Base-by-base conservation (phyloP, 345 rosid genomes). In the Leavenworthia alabamica region DNA sequence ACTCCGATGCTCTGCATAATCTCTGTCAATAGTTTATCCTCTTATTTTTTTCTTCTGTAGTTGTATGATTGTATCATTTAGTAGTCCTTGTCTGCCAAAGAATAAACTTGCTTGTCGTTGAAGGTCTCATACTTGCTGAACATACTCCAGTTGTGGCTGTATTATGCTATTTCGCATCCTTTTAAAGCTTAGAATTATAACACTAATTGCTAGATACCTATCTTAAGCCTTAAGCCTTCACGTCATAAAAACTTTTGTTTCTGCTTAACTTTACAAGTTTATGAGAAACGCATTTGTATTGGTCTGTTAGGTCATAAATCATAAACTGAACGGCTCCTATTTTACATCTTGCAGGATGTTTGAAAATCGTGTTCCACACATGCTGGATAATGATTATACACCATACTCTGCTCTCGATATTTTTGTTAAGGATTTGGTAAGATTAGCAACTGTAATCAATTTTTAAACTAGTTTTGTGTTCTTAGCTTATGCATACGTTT, bases 311-410 rank as follows among this genome's bases (percentile, higher is more conserved):
- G 12, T 52, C 48, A 43, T 68, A 43, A 36, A 37, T 14, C 48
- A 43, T 68, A 33, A 26, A 37, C 11, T 52, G 48, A 68, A 54
- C 28, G 44, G 50, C 24, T 70, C 53, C 37, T 72, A 31, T 55
- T 69, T 20, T 56, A 52, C 62, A 24, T 69, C 29, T 74, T 73
- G 77, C 86, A 91, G 98, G 98, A 88, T 91, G 95, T 84, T 86
- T 80, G 95, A 86, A 79, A 91, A 91, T 71, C 95, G 98, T 10
- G 98, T 86, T 73, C 96, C 96, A 0, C 98, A 91, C 77, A 88
- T 91, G 98, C 62, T 91, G 75, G 92, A 88, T 57, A 83, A 86
- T 60, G 96, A 91, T 73, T 91, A 88, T 42, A 86, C 96, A 60
- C 96, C 98, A 22, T 81, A 82, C 68, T 91, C 98, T 31, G 98